Evolutionary conservation across 371 early-diverging fungal species (phyloP).

Genomic region (Mortierella polycephala): DNA sequence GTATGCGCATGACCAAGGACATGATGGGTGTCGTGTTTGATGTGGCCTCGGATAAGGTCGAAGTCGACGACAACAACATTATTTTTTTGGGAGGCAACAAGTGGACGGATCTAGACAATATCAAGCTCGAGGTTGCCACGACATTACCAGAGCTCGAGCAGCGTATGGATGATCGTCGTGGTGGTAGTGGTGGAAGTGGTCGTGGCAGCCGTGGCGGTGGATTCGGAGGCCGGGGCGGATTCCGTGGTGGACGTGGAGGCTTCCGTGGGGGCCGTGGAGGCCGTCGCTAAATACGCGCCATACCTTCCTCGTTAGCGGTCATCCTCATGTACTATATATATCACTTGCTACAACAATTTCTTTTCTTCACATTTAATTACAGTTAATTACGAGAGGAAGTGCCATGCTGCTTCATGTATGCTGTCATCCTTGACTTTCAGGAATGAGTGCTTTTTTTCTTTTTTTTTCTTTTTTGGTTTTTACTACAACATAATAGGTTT

Average conservation of each 20-base stretch:
- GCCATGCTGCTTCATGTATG: too few species aligned
- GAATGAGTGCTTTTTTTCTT: conserved; percentile 9
- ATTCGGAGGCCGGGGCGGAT: conserved; percentile 53
- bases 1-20: conserved; percentile 88
- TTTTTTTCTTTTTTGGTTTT: not conserved
- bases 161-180: conserved; percentile 52
- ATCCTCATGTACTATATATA: not conserved
- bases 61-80: conserved; percentile 57
- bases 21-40: conserved; percentile 86
- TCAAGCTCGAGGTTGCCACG: conserved; percentile 72
- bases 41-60: conserved; percentile 72
- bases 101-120: conserved; percentile 71
- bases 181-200: conserved; percentile 59
- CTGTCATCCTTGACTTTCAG: too few species aligned
- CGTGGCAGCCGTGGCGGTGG: conserved; percentile 51
- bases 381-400: too few species aligned
- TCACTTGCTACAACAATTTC: too few species aligned
- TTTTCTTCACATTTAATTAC: too few species aligned
- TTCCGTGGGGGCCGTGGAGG: conserved; percentile 27
- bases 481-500: too few species aligned
- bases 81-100: conserved; percentile 62
- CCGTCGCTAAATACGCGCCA: conserved; percentile 13
- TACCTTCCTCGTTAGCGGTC: not conserved
- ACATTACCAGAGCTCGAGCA: conserved; percentile 86
- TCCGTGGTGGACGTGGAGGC: conserved; percentile 33